A percentile compares a stretch with the other conserved stretches of the same genome.
These are phyloP conservation scores for Azolla pinnata DNA, from an alignment of 75 land plant species.

Conservation along the genomic window DNA sequence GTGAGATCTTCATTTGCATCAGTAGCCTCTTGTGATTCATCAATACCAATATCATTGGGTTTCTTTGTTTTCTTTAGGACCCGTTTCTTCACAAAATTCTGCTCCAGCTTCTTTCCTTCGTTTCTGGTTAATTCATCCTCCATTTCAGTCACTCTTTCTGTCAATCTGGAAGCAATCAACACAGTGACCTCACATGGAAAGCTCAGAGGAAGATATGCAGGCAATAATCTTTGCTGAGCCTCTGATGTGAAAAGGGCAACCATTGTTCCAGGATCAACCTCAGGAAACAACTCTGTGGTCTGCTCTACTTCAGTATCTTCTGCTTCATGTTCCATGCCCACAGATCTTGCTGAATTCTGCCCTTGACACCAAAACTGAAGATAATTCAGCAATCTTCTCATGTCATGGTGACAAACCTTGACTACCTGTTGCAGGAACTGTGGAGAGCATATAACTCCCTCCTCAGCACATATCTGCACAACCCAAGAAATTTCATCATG, in stretches of 20 bases:
- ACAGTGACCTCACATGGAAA: background rate
- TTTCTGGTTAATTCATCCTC: background rate
- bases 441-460: background rate
- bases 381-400: background rate
- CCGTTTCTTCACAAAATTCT: background rate
- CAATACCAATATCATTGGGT: background rate
- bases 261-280: background rate
- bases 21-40: background rate
- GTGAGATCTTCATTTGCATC: background rate
- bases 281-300: background rate
- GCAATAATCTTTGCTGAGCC: slow-evolving; percentile 3
- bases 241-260: background rate
- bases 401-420: background rate
- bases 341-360: background rate
- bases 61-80: background rate
- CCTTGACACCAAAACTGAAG: slow-evolving; percentile 5
- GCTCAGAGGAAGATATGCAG: background rate
- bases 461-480: background rate
- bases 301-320: background rate
- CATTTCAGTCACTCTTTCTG: background rate
- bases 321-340: background rate
- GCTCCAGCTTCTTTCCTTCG: background rate
- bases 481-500: background rate
- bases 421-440: background rate
- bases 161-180: background rate